Base-by-base conservation (phyloP, 495 filamentous ascomycete species). In the Chlorociboria aeruginascens region DNA sequence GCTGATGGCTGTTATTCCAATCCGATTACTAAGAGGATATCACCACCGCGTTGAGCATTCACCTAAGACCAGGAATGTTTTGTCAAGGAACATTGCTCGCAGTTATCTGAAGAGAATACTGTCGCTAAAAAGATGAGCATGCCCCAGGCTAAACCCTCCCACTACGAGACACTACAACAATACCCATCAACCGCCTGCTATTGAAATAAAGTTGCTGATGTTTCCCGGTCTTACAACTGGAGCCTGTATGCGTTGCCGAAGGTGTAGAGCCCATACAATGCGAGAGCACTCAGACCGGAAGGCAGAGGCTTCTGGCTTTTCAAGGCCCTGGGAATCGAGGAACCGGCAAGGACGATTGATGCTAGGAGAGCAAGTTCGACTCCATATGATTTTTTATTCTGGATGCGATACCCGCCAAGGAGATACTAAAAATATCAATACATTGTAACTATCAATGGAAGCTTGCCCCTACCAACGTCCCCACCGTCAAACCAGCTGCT, bases 251-350 rank as follows among this genome's bases (percentile, higher is more conserved):
- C 81, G 57, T 65, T 68, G 34, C 81, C 81, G 56, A 80, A 85
- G 10, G 69, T 74, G 50, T 61, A 68, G 50, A 84, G 53, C 11
- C 81, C 81, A 58, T 70, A 76, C 25, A 69, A 40, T 6, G 81
- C 79, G 48, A 84, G 52, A 42, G 83, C 43, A 56, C 83, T 86
- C 60, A 95, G 63, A 14, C 77, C 76, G 42, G 79, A 64, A 10
- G 89, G 89, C 50, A 95, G 72, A 2, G 82, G 78, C 74, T 94
- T 94, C 54, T 69, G 68, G 41, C 79, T 74, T 65, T 77, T 81
- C 46, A 97, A 76, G 7, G 87, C 93, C 38, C 93, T 72, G 10
- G 92, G 92, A 43, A 95, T 74, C 6, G 83, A 83, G 32, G 79
- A 78, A 1, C 86, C 89, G 7, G 84, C 88, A 42, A 98, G 70